A percentile compares a stretch with the other conserved stretches of the same genome.
Conservation (phyloP, 345 rosid genomes). For the Draba incana region DNA sequence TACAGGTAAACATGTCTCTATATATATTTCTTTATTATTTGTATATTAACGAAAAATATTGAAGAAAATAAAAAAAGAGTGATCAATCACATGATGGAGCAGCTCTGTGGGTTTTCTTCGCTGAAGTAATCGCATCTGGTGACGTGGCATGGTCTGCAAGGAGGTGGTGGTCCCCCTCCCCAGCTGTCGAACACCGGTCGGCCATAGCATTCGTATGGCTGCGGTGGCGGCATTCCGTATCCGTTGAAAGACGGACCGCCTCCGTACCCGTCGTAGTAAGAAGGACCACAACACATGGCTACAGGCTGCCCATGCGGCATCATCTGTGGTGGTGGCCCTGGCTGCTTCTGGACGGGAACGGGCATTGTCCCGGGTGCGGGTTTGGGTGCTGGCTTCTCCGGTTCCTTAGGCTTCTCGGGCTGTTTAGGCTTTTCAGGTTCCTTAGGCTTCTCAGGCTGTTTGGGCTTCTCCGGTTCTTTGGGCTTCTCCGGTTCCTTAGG, state of each 20-base stretch:
- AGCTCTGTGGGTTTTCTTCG: slow-evolving; percentile 58
- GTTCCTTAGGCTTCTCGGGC: slow-evolving; percentile 17
- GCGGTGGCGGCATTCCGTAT: slow-evolving; percentile 41
- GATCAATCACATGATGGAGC: slow-evolving; percentile 54
- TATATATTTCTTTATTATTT: slow-evolving; percentile 9
- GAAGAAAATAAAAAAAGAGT: slow-evolving; percentile 2
- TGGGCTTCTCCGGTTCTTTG: slow-evolving; percentile 29
- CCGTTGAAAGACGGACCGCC: slow-evolving; percentile 46
- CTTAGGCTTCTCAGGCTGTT: slow-evolving; percentile 24
- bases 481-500: slow-evolving; percentile 24
- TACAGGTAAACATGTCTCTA: slow-evolving; percentile 40
- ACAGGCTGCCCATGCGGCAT: slow-evolving; percentile 34
- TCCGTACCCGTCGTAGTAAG: slow-evolving; percentile 33
- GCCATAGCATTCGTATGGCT: slow-evolving; percentile 44
- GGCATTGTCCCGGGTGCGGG: slow-evolving; percentile 1
- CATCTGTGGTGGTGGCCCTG: slow-evolving; percentile 40
- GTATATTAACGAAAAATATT: slow-evolving; percentile 25
- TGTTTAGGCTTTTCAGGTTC: slow-evolving; percentile 43
- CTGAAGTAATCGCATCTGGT: slow-evolving; percentile 49
- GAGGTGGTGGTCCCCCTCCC: slow-evolving; percentile 53
- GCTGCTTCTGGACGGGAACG: slow-evolving; percentile 12
- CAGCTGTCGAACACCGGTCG: slow-evolving; percentile 64
- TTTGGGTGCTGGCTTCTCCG: not conserved
- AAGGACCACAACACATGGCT: slow-evolving; percentile 38
- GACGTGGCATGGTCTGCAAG: slow-evolving; percentile 20